phyloP scores from a whole-genome alignment of 768 basidiomycete genomes.

The Trametes sanguinea region DNA sequence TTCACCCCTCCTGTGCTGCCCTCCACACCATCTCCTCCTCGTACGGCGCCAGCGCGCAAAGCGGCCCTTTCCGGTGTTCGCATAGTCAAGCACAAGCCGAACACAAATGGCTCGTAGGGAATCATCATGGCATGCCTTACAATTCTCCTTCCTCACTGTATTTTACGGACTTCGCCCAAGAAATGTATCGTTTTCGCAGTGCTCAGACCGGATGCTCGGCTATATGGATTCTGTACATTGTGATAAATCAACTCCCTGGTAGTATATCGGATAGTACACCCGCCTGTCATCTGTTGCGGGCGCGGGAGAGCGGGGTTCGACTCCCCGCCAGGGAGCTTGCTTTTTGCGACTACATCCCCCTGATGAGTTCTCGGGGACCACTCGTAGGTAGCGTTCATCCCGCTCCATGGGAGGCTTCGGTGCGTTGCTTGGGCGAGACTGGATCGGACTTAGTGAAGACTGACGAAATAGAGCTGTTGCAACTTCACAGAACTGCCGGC shows the following conservation, averaged over 20 bases:
- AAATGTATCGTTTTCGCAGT: too few species aligned
- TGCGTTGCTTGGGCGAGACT: too few species aligned
- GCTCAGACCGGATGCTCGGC: not conserved
- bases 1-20: not conserved
- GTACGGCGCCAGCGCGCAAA: conserved; percentile 8
- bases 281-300: conserved; percentile 13
- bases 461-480: too few species aligned
- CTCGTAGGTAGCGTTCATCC: too few species aligned
- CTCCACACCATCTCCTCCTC: conserved; percentile 3
- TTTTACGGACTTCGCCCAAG: too few species aligned
- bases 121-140: not conserved
- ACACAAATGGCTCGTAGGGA: not conserved
- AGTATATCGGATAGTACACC: conserved; percentile 24
- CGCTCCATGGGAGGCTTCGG: too few species aligned
- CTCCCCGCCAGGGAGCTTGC: conserved; percentile 34
- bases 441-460: too few species aligned
- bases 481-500: too few species aligned
- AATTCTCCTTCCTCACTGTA: not conserved
- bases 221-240: not conserved
- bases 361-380: too few species aligned
- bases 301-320: conserved; percentile 39
- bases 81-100: conserved; percentile 20
- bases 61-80: conserved; percentile 17
- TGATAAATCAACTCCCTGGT: not conserved
- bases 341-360: not conserved